Evolutionary conservation across 352 stramenopile species (phyloP).

Genomic region (Globisporangium orthogonon): DNA sequence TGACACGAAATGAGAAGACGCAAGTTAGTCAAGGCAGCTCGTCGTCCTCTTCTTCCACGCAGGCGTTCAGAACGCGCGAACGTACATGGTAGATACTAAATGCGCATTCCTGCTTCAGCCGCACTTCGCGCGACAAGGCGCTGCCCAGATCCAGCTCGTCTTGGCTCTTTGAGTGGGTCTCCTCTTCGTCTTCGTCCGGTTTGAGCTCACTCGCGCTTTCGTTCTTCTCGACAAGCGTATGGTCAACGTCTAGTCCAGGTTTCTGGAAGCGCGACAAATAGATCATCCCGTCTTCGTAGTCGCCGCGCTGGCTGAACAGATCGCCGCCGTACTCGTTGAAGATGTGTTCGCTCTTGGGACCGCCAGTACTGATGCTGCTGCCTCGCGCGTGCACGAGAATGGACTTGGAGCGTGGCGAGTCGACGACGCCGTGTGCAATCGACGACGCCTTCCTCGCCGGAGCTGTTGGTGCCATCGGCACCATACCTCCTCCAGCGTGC

Average conservation of each 20-base stretch:
- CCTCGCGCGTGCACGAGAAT: slow-evolving; percentile 27
- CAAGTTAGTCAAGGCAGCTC: background rate
- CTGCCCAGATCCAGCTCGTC: slow-evolving; percentile 35
- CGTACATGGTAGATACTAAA: slow-evolving; percentile 77
- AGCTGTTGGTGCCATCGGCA: slow-evolving; percentile 23
- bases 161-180: slow-evolving; percentile 43
- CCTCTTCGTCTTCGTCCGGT: slow-evolving; percentile 40
- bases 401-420: slow-evolving; percentile 53
- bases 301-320: slow-evolving; percentile 76
- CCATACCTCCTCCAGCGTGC: slow-evolving; percentile 2
- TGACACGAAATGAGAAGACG: background rate
- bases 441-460: slow-evolving; percentile 32
- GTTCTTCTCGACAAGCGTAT: slow-evolving; percentile 12
- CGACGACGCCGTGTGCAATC: slow-evolving; percentile 16
- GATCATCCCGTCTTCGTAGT: slow-evolving; percentile 86
- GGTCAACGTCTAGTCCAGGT: slow-evolving; percentile 13
- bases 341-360: slow-evolving; percentile 36
- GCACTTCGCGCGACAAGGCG: slow-evolving; percentile 45
- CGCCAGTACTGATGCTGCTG: slow-evolving; percentile 16
- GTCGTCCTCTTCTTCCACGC: background rate
- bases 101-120: slow-evolving; percentile 72
- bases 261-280: slow-evolving; percentile 81
- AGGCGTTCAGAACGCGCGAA: background rate
- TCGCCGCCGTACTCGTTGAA: slow-evolving; percentile 69
- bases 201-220: slow-evolving; percentile 29